These are phyloP conservation scores for Fusarium torulosum DNA, from an alignment of 2,329 filamentous ascomycete species.

Conservation along the genomic window DNA sequence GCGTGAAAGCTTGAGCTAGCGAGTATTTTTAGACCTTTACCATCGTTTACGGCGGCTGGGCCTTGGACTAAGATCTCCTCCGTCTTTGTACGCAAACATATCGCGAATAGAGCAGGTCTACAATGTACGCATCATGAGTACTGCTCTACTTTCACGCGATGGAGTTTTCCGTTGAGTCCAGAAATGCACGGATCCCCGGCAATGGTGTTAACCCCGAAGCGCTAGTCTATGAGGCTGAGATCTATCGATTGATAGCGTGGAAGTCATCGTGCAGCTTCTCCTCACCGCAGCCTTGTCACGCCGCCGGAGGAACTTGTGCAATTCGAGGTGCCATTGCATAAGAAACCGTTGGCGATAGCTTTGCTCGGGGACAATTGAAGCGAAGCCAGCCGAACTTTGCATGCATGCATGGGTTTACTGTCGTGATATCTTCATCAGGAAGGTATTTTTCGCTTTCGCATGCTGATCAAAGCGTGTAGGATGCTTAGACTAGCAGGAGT, in stretches of 20 bases:
- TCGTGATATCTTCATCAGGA: slow-evolving; percentile 12
- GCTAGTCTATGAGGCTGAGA: slow-evolving; percentile 20
- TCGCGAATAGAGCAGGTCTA: neutral
- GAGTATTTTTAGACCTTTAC: slow-evolving; percentile 8
- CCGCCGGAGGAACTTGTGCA: slow-evolving; percentile 11
- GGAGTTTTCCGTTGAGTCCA: neutral
- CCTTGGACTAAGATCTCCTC: neutral
- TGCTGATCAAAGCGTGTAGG: slow-evolving; percentile 4
- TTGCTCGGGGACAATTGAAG: neutral
- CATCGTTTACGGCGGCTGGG: neutral
- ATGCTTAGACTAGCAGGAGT: slow-evolving; percentile 9
- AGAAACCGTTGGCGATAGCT: neutral
- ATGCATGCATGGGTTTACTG: slow-evolving; percentile 1
- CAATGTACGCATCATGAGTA: neutral
- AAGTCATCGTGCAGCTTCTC: slow-evolving; percentile 13
- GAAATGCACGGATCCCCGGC: neutral
- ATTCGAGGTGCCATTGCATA: neutral
- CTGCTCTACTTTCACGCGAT: neutral
- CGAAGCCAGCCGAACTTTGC: neutral
- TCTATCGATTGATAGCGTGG: neutral
- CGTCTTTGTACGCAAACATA: neutral
- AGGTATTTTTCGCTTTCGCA: slow-evolving; percentile 9
- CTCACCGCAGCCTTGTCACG: slow-evolving; percentile 5
- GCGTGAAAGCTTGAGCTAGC: neutral
- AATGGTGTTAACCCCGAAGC: neutral